Evolutionary conservation across 345 rosid species (phyloP).

Genomic region (Syzygium oleosum): DNA sequence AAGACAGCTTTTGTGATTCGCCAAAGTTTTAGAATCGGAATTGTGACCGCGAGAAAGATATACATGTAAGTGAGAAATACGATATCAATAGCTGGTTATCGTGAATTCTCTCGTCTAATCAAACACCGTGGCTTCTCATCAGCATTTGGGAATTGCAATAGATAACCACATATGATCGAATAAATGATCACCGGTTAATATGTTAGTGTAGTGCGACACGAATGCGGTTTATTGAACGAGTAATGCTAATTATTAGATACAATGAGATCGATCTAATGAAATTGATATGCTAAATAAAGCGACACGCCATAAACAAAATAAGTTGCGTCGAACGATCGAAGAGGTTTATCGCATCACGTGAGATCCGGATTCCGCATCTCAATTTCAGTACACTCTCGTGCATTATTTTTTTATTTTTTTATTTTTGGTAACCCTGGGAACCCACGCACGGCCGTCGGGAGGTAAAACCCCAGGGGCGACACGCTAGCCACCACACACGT

Average conservation of each 20-base stretch:
- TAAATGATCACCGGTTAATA: neutral
- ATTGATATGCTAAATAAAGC: neutral
- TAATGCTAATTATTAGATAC: neutral
- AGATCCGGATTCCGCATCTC: neutral
- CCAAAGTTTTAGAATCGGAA: neutral
- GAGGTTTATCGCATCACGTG: neutral
- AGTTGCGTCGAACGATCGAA: neutral
- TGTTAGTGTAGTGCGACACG: accelerated
- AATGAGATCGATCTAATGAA: neutral
- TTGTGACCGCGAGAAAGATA: neutral
- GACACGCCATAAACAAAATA: neutral
- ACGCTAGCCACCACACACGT: too few species aligned
- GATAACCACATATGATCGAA: neutral
- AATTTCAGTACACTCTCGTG: neutral
- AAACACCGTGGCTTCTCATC: neutral
- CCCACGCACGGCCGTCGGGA: too few species aligned
- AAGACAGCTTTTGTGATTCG: neutral
- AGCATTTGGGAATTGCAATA: neutral
- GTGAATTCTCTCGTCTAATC: accelerated
- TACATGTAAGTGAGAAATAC: accelerated
- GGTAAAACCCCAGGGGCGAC: too few species aligned
- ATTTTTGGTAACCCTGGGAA: too few species aligned
- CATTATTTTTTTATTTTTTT: too few species aligned
- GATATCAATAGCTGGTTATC: neutral
- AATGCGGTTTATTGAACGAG: neutral